These are phyloP conservation scores for Didymella lethalis DNA, from an alignment of 2,329 filamentous ascomycete genomes.

Conservation along the genomic window DNA sequence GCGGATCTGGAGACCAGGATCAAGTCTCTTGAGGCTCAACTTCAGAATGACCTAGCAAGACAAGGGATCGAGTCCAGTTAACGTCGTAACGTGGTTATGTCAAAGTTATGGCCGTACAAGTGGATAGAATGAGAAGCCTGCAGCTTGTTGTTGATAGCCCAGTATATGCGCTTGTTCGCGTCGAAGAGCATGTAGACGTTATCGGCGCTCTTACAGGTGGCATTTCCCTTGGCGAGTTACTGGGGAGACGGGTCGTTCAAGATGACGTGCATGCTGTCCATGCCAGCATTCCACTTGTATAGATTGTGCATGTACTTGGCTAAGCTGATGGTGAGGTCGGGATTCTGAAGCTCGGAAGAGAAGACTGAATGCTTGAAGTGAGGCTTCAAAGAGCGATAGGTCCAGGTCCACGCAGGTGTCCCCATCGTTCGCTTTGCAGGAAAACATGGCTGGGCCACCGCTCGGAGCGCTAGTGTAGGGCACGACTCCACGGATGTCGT, in stretches of 20 bases:
- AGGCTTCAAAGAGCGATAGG: not conserved
- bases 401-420: not conserved
- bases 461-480: not conserved
- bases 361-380: not conserved
- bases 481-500: not conserved
- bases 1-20: no score
- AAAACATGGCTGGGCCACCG: not conserved
- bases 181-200: constrained; percentile 38
- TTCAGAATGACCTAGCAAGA: not conserved
- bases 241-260: constrained; percentile 57
- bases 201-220: constrained; percentile 26
- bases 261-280: constrained; percentile 54
- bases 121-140: constrained; percentile 50
- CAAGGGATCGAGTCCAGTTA: not conserved
- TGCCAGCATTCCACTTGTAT: constrained; percentile 48
- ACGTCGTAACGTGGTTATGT: constrained; percentile 55
- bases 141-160: constrained; percentile 49
- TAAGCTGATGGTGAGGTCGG: constrained; percentile 28
- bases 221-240: constrained; percentile 41
- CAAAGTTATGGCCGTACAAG: constrained; percentile 63
- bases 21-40: not conserved
- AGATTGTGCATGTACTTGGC: constrained; percentile 17
- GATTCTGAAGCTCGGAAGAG: constrained; percentile 14
- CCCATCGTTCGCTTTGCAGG: not conserved
- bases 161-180: constrained; percentile 49